These are phyloP conservation scores for Plenodomus tracheiphilus DNA, from an alignment of 2,329 filamentous ascomycete genomes.

Conservation along the genomic window DNA sequence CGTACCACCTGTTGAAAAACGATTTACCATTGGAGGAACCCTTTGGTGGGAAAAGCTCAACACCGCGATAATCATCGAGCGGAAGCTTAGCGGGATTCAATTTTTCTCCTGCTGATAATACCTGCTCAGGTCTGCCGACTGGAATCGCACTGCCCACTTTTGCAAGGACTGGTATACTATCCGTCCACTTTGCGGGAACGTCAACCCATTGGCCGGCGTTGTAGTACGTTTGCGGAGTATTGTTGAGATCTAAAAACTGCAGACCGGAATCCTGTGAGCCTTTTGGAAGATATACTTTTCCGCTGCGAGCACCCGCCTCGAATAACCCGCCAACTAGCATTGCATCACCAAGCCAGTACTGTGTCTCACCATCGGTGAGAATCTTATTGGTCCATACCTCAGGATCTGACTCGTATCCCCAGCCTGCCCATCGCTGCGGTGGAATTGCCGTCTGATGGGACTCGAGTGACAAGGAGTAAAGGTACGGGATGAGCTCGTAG, in stretches of 20 bases:
- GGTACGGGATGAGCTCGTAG: conserved; percentile 72
- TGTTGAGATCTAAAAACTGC: conserved; percentile 67
- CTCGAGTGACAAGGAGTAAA: conserved; percentile 67
- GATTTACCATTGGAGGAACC: conserved; percentile 42
- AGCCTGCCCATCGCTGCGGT: conserved; percentile 72
- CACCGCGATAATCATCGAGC: conserved; percentile 58
- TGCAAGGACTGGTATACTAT: conserved; percentile 60
- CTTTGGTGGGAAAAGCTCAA: conserved; percentile 61
- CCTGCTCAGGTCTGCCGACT: conserved; percentile 56
- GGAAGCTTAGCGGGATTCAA: conserved; percentile 51
- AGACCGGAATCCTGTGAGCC: conserved; percentile 47
- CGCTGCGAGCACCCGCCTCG: conserved; percentile 58
- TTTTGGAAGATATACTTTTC: conserved; percentile 65
- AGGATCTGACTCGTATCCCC: conserved; percentile 69
- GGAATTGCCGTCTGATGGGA: conserved; percentile 65
- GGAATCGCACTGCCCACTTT: conserved; percentile 59
- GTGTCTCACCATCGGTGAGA: conserved; percentile 66
- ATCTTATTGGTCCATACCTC: conserved; percentile 64
- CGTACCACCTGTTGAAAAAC: conserved; percentile 55
- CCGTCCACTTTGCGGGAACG: conserved; percentile 55
- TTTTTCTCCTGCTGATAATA: conserved; percentile 55
- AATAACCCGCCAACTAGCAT: conserved; percentile 71
- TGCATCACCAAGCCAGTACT: conserved; percentile 73
- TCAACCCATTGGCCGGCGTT: conserved; percentile 58
- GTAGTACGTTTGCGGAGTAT: conserved; percentile 62